phyloP scores from a whole-genome alignment of 345 rosid species.

The Kandelia obovata region DNA sequence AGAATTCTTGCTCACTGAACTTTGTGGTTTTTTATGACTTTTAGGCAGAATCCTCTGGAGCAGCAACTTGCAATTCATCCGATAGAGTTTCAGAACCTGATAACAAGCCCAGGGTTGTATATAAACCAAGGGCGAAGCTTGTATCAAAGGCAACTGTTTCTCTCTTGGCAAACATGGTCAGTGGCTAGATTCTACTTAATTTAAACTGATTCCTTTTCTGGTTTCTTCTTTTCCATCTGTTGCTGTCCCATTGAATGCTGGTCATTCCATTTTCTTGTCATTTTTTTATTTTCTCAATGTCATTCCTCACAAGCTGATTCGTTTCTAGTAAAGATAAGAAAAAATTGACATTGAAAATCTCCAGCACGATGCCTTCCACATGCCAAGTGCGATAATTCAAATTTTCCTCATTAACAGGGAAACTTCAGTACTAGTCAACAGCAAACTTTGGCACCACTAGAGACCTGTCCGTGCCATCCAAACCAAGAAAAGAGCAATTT shows the following conservation, averaged over 20 bases:
- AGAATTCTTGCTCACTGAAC: conserved; percentile 18
- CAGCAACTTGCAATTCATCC: conserved; percentile 33
- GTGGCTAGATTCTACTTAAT: conserved; percentile 19
- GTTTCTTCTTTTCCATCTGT: background rate
- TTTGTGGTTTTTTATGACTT: conserved; percentile 13
- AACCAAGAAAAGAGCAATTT: conserved; percentile 37
- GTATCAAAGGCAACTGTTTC: conserved; percentile 78
- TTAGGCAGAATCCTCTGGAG: conserved; percentile 47
- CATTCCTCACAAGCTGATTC: background rate
- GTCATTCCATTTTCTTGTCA: background rate
- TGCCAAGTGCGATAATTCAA: background rate
- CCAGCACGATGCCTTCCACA: background rate
- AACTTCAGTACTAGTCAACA: conserved; percentile 31
- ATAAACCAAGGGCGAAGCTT: conserved; percentile 83
- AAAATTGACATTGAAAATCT: background rate
- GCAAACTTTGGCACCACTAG: conserved; percentile 26
- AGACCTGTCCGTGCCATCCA: conserved; percentile 25
- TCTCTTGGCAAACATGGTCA: conserved; percentile 75
- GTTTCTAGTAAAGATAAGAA: background rate
- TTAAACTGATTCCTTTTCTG: background rate
- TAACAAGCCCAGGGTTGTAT: conserved; percentile 43
- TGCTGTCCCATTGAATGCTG: conserved; percentile 9
- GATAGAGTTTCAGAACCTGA: conserved; percentile 40
- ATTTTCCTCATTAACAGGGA: conserved; percentile 36
- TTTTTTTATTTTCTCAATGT: background rate